Evolutionary conservation across 2,329 filamentous ascomycete species (phyloP), one percentile per base, ranked within the genome.

Genomic region (Colletotrichum brevisporum): DNA sequence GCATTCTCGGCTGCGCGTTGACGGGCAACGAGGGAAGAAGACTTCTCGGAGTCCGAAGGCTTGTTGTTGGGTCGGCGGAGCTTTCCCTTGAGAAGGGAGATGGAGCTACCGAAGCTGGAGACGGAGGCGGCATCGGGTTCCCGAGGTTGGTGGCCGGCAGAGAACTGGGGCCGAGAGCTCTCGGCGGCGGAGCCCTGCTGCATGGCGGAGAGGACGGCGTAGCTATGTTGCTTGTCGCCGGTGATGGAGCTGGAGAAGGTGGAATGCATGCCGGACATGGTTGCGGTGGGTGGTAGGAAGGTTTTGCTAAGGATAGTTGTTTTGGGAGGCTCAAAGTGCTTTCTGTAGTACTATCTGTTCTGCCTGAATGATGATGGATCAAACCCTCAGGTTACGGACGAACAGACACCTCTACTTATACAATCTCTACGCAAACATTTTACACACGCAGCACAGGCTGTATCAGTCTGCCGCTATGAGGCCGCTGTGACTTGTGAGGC

Each of bases 61-160:
- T 36, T 62, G n/a, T 50, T 15, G 12, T 62, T 36, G 31, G 59
- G 54, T n/a, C 36, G 59, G 13, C 31, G 43, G 13, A 47, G 51
- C 15, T 54, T 63, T 57, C 43, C 45, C 47, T 59, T 70, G 45
- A 70, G 39, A 9, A 70, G 48, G 39, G 63, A 62, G 21, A 53
- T 13, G 16, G 67, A 63, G 58, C 67, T 70, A 39, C 58, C 64
- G 66, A 76, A 73, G 70, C 57, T 69, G 36, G 67, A 73, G 47
- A 68, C 53, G 5, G 67, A 70, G 47, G 67, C 64, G 47, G 57
- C 41, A 36, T 70, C 67, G 24, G 57, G 56, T 13, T 12, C 16
- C 12, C 8, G 24, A 16, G 50, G 24, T 58, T 48, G 13, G 50
- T 57, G 50, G 48, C 48, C 26, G 57, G 54, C 27, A 61, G 27